phyloP scores from a whole-genome alignment of 306 rosid species.

The Prunus mume region DNA sequence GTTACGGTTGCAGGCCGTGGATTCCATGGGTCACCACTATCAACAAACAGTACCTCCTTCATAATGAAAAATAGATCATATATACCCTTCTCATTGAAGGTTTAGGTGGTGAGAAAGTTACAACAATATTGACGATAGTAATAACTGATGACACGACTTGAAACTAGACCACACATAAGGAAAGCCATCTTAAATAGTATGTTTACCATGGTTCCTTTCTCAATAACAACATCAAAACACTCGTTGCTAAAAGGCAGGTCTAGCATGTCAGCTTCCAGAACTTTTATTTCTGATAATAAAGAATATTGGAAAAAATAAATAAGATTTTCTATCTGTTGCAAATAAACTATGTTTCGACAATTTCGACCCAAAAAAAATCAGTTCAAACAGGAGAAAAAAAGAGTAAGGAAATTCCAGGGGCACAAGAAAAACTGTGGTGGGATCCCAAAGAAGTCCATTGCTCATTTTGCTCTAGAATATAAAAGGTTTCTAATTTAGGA shows the following conservation, averaged over 20 bases:
- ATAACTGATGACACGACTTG: slow-evolving; percentile 16
- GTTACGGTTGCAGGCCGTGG: slow-evolving; percentile 63
- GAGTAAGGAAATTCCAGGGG: too few relatives aligned
- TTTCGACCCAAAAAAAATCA: background rate
- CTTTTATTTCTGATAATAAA: slow-evolving; percentile 69
- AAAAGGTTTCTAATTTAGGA: background rate
- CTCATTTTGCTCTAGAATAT: background rate
- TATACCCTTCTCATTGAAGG: slow-evolving; percentile 16
- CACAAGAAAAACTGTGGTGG: background rate
- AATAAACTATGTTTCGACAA: background rate
- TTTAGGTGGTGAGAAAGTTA: background rate
- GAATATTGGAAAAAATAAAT: background rate
- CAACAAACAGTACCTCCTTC: slow-evolving; percentile 96
- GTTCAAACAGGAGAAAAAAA: background rate
- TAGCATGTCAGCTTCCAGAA: slow-evolving; percentile 94
- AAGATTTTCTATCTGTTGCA: background rate
- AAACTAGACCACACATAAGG: slow-evolving; percentile 18
- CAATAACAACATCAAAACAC: slow-evolving; percentile 83
- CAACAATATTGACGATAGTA: background rate
- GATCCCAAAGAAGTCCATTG: background rate
- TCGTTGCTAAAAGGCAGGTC: slow-evolving; percentile 79
- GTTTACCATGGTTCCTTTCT: slow-evolving; percentile 96
- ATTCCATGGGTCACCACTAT: slow-evolving; percentile 94
- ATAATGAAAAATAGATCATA: slow-evolving; percentile 26
- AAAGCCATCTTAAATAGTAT: slow-evolving; percentile 11